phyloP scores from a whole-genome alignment of 805 yeast species.

The Nakazawaea pomicola region DNA sequence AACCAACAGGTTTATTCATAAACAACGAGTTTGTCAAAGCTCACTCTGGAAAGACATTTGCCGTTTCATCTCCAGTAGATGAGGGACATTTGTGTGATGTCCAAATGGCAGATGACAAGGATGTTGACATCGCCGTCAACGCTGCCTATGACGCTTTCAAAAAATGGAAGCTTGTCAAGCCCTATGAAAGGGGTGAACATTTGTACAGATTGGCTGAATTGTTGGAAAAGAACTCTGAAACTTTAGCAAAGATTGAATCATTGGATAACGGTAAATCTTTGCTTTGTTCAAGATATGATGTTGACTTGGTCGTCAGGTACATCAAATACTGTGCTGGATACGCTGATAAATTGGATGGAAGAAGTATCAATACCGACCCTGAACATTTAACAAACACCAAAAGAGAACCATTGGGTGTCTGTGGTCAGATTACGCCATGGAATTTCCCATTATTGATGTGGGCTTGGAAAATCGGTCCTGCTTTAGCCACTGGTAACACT shows the following conservation, averaged over 20 bases:
- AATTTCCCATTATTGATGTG: constrained; percentile 79
- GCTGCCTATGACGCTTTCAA: constrained; percentile 61
- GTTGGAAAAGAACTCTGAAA: constrained; percentile 57
- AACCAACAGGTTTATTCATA: constrained; percentile 57
- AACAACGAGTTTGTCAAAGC: constrained; percentile 52
- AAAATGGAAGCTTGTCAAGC: constrained; percentile 58
- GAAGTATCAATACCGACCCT: constrained; percentile 57
- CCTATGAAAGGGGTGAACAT: constrained; percentile 47
- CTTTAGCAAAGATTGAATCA: constrained; percentile 64
- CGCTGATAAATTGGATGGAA: constrained; percentile 66
- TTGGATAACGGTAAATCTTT: constrained; percentile 77
- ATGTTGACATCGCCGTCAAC: constrained; percentile 65
- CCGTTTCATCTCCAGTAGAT: constrained; percentile 45
- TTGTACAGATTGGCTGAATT: constrained; percentile 63
- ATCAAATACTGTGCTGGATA: constrained; percentile 70
- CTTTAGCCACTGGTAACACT: constrained; percentile 72
- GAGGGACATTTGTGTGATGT: constrained; percentile 47
- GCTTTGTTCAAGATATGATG: constrained; percentile 61
- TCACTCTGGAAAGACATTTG: constrained; percentile 44
- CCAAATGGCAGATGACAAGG: constrained; percentile 52
- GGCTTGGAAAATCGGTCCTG: constrained; percentile 78
- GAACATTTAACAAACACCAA: constrained; percentile 60
- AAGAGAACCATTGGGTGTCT: constrained; percentile 75
- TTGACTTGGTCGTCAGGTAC: constrained; percentile 57
- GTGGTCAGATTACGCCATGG: constrained; percentile 86